These are phyloP conservation scores for Teratosphaeria zuluensis DNA, from an alignment of 2,329 filamentous ascomycete species.

Conservation along the genomic window DNA sequence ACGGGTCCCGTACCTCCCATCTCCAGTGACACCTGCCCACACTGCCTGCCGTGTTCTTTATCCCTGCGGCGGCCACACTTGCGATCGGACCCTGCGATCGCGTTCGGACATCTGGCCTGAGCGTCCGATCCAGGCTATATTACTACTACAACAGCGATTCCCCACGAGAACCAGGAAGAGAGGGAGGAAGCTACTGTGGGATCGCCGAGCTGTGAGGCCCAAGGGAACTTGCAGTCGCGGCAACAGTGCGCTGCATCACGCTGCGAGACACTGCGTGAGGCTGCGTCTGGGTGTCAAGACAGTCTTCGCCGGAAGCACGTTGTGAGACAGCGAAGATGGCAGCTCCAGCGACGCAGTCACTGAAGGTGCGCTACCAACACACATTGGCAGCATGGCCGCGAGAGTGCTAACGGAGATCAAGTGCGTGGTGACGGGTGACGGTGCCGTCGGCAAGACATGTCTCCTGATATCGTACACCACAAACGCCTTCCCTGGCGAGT, in stretches of 20 bases:
- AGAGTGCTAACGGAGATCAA: slow-evolving; percentile 5
- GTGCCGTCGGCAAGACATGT: slow-evolving; percentile 99
- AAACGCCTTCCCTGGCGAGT: slow-evolving; percentile 99
- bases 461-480: slow-evolving; percentile 98
- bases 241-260: neutral
- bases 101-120: neutral
- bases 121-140: neutral
- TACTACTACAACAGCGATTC: neutral
- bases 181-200: neutral
- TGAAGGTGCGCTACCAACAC: slow-evolving; percentile 56
- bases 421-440: slow-evolving; percentile 97
- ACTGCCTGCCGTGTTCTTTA: neutral
- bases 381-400: slow-evolving; percentile 3
- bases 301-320: neutral
- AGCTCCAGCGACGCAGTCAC: slow-evolving; percentile 74
- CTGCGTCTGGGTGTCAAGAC: neutral
- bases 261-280: neutral
- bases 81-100: neutral
- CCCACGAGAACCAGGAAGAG: neutral
- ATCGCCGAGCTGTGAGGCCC: neutral
- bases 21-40: neutral
- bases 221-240: neutral
- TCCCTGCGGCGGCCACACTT: neutral
- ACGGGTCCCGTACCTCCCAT: neutral
- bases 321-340: slow-evolving; percentile 43